Evolutionary conservation across 208 protist species (phyloP).

Genomic region (Novymonas esmeraldas): DNA sequence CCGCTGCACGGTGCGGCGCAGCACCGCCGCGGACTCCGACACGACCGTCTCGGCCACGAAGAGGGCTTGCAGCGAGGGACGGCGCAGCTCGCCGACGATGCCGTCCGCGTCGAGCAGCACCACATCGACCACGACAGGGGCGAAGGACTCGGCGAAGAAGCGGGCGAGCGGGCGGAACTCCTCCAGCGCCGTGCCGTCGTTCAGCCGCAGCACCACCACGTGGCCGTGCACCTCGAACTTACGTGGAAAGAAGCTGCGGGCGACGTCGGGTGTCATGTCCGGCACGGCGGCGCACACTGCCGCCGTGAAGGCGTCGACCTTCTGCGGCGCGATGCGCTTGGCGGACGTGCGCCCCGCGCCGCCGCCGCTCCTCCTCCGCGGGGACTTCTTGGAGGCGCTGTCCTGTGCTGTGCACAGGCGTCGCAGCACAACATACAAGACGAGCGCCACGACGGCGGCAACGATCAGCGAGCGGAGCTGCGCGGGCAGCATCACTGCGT

Average conservation of each 20-base stretch:
- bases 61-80: conserved; percentile 54
- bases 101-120: conserved; percentile 74
- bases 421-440: conserved; percentile 10
- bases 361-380: neutral
- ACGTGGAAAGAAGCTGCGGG: conserved; percentile 53
- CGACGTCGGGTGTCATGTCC: conserved; percentile 20
- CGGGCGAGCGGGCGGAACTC: conserved; percentile 45
- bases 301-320: conserved; percentile 60
- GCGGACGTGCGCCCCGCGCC: neutral
- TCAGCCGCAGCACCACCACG: conserved; percentile 82
- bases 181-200: conserved; percentile 41
- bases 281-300: conserved; percentile 26
- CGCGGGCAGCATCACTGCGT: neutral
- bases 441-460: conserved; percentile 1
- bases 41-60: conserved; percentile 19
- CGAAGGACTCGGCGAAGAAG: conserved; percentile 66
- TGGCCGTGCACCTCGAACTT: conserved; percentile 85
- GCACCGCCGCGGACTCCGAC: conserved; percentile 10
- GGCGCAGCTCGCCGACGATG: conserved; percentile 79
- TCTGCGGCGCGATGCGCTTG: conserved; percentile 36
- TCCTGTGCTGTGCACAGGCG: neutral
- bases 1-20: conserved; percentile 12
- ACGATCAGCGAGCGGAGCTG: conserved; percentile 10
- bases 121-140: conserved; percentile 65
- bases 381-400: neutral